phyloP scores from a whole-genome alignment of 139 green algal genomes.

The Ettlia oleoabundans region DNA sequence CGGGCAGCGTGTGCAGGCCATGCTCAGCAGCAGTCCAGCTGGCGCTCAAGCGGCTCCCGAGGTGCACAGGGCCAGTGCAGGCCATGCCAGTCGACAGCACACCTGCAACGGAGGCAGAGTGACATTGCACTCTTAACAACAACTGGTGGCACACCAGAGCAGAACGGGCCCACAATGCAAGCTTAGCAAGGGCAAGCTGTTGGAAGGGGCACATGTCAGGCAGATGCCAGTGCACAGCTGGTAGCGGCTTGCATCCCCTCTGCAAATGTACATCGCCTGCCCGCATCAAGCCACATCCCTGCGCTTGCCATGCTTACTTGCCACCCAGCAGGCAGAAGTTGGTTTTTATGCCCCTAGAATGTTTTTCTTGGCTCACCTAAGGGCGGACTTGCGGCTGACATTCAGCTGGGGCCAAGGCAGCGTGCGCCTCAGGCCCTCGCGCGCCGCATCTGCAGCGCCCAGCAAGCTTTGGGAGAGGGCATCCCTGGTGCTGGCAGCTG shows the following conservation, averaged over 20 bases:
- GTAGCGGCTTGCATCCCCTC: neutral
- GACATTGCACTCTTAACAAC: neutral
- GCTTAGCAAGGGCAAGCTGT: too few relatives aligned
- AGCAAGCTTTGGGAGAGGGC: neutral
- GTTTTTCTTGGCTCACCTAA: too few relatives aligned
- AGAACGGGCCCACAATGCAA: too few relatives aligned
- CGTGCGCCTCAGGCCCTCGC: neutral
- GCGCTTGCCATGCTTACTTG: neutral
- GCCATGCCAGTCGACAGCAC: constrained; percentile 20
- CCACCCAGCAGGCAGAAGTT: neutral
- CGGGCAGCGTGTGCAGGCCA: too few relatives aligned
- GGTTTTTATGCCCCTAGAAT: too few relatives aligned
- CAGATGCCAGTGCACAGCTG: too few relatives aligned
- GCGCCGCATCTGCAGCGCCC: neutral
- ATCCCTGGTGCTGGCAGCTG: neutral
- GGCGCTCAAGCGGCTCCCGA: neutral
- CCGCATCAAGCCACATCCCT: neutral
- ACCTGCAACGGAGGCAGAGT: constrained; percentile 7
- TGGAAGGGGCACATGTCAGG: too few relatives aligned
- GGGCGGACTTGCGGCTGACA: constrained; percentile 29
- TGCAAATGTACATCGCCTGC: neutral
- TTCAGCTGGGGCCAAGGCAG: constrained; percentile 21
- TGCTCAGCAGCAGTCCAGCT: constrained; percentile 5
- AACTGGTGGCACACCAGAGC: neutral
- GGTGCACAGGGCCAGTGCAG: neutral